These are phyloP conservation scores for Cornus controversa DNA, from an alignment of 148 eudicot species.

Conservation along the genomic window DNA sequence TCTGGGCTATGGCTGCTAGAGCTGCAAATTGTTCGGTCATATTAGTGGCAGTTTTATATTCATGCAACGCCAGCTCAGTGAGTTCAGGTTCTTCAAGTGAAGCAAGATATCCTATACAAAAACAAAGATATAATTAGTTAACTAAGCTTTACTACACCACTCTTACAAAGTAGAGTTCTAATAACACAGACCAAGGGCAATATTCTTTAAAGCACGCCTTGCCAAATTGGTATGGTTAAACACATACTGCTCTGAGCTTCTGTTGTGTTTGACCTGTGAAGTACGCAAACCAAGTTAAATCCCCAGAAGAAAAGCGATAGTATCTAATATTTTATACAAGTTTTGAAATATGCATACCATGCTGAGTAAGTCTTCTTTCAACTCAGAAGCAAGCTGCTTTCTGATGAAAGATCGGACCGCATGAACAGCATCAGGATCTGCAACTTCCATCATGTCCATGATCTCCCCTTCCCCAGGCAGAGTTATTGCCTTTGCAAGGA, in stretches of 20 bases:
- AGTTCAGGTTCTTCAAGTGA: constrained; percentile 64
- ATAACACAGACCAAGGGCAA: constrained; percentile 58
- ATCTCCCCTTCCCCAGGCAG: constrained; percentile 93
- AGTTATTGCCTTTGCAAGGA: constrained; percentile 82
- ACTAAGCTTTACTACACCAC: background rate
- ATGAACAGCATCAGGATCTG: constrained; percentile 98
- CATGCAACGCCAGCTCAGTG: constrained; percentile 72
- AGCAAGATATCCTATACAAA: constrained; percentile 69
- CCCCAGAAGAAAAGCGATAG: no score
- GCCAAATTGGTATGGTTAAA: constrained; percentile 77
- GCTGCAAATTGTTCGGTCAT: constrained; percentile 94
- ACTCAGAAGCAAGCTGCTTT: constrained; percentile 82
- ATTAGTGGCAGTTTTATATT: constrained; percentile 84
- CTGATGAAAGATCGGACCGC: constrained; percentile 76
- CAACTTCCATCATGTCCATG: constrained; percentile 97
- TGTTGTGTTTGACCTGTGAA: constrained; percentile 72
- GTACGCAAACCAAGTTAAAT: constrained; percentile 13
- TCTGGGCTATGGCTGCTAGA: constrained; percentile 78
- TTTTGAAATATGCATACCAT: constrained; percentile 40
- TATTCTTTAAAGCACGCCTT: constrained; percentile 87
- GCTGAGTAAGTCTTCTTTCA: constrained; percentile 61
- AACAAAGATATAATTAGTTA: background rate
- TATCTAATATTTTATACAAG: background rate
- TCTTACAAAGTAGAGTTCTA: background rate
- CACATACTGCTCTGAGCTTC: constrained; percentile 66